Evolutionary conservation across 129 eudicot species (phyloP), one percentile per base, ranked within the genome.

Genomic region (Pulicaria dysenterica): DNA sequence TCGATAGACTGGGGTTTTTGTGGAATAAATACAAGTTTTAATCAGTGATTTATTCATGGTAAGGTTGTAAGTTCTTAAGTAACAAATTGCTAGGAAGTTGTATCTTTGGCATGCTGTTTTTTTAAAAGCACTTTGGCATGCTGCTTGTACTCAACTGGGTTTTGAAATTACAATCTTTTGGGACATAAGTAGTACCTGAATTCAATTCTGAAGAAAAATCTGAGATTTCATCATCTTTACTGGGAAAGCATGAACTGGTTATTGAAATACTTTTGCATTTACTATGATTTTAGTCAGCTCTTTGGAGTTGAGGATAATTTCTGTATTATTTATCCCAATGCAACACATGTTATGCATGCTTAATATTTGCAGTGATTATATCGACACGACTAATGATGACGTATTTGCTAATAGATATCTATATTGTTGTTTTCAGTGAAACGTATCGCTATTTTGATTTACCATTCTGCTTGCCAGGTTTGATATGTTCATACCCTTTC

Each of bases 391-490:
- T 42, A 10, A 24, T 45, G 12, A 36, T 67, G 57, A 43, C 53
- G 48, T 43, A 38, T 15, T 50, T 51, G 68, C 74, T 78, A 75
- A 40, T 56, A 40, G 41, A 5, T 15, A 51, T 49, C 57, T 12
- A n/a, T 62, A 48, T 75, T 46, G 14, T 70, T 45, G 6, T 24
- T 77, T 74, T 3, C 95, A 88, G 95, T 76, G 95, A 88, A 70
- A 88, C 95, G 13, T 88, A 88, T 82, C 86, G 95, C 53, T 88
- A 77, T 63, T 88, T 85, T 56, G 95, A 88, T 79, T 87, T 88
- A 62, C 95, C 95, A 2, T 85, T 88, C 78, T 89, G 96, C 74
- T 58, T 80, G 59, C 83, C 91, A 85, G 96, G 96, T 89, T 77
- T n/a, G 48, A 14, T 38, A 50, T 31, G 8, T 16, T 40, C 63